Evolutionary conservation across 2,329 filamentous ascomycete genomes (phyloP), one percentile per base, ranked within the genome.

Genomic region (Trichophyton equinum): DNA sequence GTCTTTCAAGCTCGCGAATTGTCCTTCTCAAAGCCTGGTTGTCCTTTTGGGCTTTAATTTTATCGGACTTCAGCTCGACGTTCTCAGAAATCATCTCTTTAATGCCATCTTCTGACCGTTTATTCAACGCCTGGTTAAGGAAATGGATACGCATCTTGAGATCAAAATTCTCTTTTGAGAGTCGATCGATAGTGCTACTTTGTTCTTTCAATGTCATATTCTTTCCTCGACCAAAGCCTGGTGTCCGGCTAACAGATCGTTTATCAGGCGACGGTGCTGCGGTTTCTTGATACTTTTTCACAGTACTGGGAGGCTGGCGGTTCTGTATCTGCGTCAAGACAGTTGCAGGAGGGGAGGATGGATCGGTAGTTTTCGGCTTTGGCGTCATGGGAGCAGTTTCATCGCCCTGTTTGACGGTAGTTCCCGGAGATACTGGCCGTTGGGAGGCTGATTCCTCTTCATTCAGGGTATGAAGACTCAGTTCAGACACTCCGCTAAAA

Each of bases 21-120:
- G 88, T 86, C 64, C 87, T 85, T 22, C 90, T 85, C 61, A 97
- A 74, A 20, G 85, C 80, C 72, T 95, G 94, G 71, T 90, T 94
- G 69, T 99, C 94, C 65, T 95, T 89, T 73, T 95, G 90, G 62
- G 94, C 81, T 40, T 94, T 89, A 2, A 92, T 85, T 51, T 96
- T 83, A 63, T 89, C 89, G 0, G 92, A 96, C 74, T 95, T 94
- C 57, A 97, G 81, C 71, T 96, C 91, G 3, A 97, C 92, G 68
- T 96, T 99, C 74, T 96, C 92, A 51, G 90, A 91, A 68, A 97
- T 95, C 86, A 96, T 95, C 72, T 96, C 92, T 75, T 95, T 95
- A 72, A 99, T 87, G 65, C 91, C 91, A 75, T 97, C 92, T 72
- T 97, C 92, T 1, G 91, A 96, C 47, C 95, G 82, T 70, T 92